Evolutionary conservation across 2,329 filamentous ascomycete species (phyloP).

Genomic region (Ophioceras dolichostomum): DNA sequence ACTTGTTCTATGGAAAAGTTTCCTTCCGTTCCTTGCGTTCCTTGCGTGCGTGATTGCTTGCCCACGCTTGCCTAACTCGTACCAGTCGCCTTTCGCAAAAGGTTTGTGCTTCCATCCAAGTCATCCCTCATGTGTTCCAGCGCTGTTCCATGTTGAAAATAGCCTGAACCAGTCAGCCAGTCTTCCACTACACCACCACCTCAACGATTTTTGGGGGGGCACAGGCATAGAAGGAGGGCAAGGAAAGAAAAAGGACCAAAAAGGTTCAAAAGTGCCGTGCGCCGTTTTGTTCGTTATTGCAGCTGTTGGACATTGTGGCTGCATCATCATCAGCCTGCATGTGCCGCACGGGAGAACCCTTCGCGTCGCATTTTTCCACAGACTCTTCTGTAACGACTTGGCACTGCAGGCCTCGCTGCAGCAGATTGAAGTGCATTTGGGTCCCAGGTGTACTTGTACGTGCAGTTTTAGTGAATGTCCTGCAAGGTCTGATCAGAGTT

Average conservation of each 20-base stretch:
- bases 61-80: too few relatives aligned
- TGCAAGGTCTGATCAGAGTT: too few relatives aligned
- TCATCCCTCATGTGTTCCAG: constrained; percentile 4
- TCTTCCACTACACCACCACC: too few relatives aligned
- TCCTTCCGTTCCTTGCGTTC: background rate
- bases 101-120: background rate
- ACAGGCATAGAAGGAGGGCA: background rate
- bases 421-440: too few relatives aligned
- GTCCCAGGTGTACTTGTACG: too few relatives aligned
- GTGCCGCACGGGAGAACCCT: background rate
- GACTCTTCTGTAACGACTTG: background rate
- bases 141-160: constrained; percentile 7
- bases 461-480: too few relatives aligned
- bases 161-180: constrained; percentile 6
- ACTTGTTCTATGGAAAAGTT: background rate
- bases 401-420: too few relatives aligned
- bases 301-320: too few relatives aligned
- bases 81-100: background rate
- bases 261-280: background rate
- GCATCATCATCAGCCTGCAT: too few relatives aligned
- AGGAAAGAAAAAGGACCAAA: too few relatives aligned
- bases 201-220: background rate
- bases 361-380: background rate
- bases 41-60: background rate
- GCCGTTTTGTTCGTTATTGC: too few relatives aligned